These are phyloP conservation scores for Epichloe bromicola DNA, from an alignment of 2,329 filamentous ascomycete genomes.

Conservation along the genomic window DNA sequence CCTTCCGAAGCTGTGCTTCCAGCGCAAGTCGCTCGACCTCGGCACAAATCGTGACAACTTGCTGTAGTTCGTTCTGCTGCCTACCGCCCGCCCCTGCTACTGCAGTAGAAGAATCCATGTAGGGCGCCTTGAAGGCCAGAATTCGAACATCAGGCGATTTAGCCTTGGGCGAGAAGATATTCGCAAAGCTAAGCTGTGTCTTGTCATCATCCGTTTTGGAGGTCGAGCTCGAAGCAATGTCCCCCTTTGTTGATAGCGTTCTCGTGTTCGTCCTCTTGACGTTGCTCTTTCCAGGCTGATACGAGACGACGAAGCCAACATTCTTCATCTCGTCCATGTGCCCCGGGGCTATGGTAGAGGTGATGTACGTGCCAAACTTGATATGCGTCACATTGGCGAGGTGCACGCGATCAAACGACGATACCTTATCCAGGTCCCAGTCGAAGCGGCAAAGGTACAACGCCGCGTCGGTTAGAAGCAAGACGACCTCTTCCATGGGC, in stretches of 20 bases:
- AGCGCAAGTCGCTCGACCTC: constrained; percentile 62
- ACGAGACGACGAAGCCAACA: constrained; percentile 70
- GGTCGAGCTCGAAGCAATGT: constrained; percentile 15
- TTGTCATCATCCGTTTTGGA: constrained; percentile 11
- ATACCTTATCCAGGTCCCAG: constrained; percentile 90
- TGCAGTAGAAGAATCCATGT: constrained; percentile 38
- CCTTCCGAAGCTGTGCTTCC: constrained; percentile 28
- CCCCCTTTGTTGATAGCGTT: constrained; percentile 49
- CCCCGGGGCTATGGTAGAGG: constrained; percentile 64
- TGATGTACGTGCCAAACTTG: constrained; percentile 78
- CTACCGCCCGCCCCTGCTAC: constrained; percentile 35
- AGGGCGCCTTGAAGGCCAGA: constrained; percentile 43
- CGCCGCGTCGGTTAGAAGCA: constrained; percentile 73
- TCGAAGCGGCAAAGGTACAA: constrained; percentile 87
- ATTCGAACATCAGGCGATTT: constrained; percentile 23
- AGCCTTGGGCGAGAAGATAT: constrained; percentile 28
- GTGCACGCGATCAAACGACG: constrained; percentile 77
- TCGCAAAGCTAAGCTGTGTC: constrained; percentile 24
- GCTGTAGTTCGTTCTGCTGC: constrained; percentile 39
- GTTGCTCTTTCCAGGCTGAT: constrained; percentile 57
- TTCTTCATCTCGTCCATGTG: constrained; percentile 71
- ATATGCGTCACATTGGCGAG: constrained; percentile 61
- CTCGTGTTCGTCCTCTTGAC: constrained; percentile 74
- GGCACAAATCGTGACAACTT: constrained; percentile 52
- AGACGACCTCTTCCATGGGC: constrained; percentile 77